phyloP scores from a whole-genome alignment of 2,329 filamentous ascomycete genomes.

The Coniochaeta hoffmannii region DNA sequence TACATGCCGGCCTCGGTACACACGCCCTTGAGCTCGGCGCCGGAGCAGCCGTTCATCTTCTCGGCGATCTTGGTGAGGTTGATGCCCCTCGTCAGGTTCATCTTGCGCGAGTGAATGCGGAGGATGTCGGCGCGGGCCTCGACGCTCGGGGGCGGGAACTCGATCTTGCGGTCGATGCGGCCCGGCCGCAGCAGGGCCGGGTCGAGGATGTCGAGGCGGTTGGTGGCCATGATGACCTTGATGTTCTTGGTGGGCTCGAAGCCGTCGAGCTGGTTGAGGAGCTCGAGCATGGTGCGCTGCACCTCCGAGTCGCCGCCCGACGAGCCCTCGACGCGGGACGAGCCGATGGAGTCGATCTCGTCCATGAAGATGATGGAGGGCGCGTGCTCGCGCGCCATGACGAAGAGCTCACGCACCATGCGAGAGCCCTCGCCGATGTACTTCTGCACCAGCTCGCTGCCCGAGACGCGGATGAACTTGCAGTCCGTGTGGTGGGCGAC shows the following conservation, averaged over 20 bases:
- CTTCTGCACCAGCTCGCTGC: constrained; percentile 95
- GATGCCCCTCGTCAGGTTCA: constrained; percentile 97
- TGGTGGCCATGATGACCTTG: constrained; percentile 99
- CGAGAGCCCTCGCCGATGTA: constrained; percentile 97
- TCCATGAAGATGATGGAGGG: constrained; percentile 99
- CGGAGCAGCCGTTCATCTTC: constrained; percentile 99
- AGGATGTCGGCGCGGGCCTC: constrained; percentile 97
- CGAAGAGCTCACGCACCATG: constrained; percentile 98
- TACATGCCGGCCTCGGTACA: constrained; percentile 99
- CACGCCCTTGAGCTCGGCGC: constrained; percentile 95
- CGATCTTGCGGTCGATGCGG: constrained; percentile 96
- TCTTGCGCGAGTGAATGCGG: constrained; percentile 93
- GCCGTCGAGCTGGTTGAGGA: constrained; percentile 95
- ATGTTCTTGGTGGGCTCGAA: constrained; percentile 99
- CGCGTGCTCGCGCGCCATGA: constrained; percentile 97
- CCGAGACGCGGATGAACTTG: constrained; percentile 97
- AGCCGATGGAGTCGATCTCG: constrained; percentile 98
- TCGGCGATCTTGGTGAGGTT: constrained; percentile 97
- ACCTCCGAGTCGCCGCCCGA: constrained; percentile 96
- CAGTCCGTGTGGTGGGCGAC: constrained; percentile 98
- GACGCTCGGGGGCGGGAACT: constrained; percentile 94
- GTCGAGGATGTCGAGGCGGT: constrained; percentile 94
- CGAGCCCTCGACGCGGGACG: constrained; percentile 90
- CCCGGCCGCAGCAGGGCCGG: constrained; percentile 92
- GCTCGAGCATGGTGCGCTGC: constrained; percentile 95